Conservation (phyloP, 352 stramenopile genomes). For the Pseudoperonospora humuli region DNA sequence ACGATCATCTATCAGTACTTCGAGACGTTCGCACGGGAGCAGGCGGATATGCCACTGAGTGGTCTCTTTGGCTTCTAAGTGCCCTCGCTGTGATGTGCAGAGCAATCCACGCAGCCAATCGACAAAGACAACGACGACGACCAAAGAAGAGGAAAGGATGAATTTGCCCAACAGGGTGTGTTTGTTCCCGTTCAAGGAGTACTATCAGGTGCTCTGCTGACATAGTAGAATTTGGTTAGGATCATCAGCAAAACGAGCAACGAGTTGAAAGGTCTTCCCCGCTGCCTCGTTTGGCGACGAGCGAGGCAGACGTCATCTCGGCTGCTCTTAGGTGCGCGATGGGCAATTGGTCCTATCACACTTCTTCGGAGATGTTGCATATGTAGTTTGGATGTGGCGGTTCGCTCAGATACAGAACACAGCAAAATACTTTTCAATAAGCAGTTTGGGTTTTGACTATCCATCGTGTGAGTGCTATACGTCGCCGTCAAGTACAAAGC, state of each 20-base stretch:
- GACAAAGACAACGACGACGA: slow-evolving; percentile 16
- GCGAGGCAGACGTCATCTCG: slow-evolving; percentile 39
- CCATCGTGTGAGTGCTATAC: neutral
- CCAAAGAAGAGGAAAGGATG: slow-evolving; percentile 12
- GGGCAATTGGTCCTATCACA: slow-evolving; percentile 18
- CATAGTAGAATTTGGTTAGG: slow-evolving; percentile 70
- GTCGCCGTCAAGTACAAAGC: neutral
- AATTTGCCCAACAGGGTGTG: slow-evolving; percentile 48
- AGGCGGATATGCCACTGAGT: slow-evolving; percentile 73
- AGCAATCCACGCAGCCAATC: slow-evolving; percentile 3
- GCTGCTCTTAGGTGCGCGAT: slow-evolving; percentile 72
- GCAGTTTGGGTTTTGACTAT: too few relatives aligned
- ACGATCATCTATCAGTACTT: slow-evolving; percentile 99
- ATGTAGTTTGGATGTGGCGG: slow-evolving; percentile 8
- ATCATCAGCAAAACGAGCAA: slow-evolving; percentile 52
- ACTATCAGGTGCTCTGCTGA: slow-evolving; percentile 83
- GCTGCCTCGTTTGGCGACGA: slow-evolving; percentile 33
- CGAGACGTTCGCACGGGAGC: slow-evolving; percentile 95
- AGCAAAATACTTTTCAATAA: slow-evolving; percentile 21
- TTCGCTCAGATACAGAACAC: slow-evolving; percentile 18
- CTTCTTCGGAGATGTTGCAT: slow-evolving; percentile 2
- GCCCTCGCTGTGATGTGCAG: slow-evolving; percentile 6
- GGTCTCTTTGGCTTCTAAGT: slow-evolving; percentile 82
- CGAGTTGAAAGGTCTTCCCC: slow-evolving; percentile 41
- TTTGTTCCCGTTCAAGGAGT: slow-evolving; percentile 82